Evolutionary conservation across 164 flowering plant genomes (phyloP).

Genomic region (Magnolia sinica): DNA sequence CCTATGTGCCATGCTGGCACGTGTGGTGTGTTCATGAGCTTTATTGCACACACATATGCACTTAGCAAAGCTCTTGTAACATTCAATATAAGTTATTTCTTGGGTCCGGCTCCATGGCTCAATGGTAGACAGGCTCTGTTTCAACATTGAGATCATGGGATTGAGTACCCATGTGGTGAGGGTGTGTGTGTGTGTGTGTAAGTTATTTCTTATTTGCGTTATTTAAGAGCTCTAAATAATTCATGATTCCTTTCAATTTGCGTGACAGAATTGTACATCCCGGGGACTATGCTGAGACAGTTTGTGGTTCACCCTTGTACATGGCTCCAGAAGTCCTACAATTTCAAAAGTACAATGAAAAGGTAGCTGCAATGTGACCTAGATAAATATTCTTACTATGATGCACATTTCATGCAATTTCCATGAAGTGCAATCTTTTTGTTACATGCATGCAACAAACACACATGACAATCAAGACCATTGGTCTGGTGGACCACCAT

Average conservation of each 20-base stretch:
- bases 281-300: slow-evolving; percentile 44
- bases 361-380: slow-evolving; percentile 27
- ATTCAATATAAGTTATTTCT: too few relatives aligned
- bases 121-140: too few relatives aligned
- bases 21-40: too few relatives aligned
- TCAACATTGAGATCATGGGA: too few relatives aligned
- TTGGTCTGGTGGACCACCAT: background rate
- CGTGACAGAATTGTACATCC: slow-evolving; percentile 37
- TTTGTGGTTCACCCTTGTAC: slow-evolving; percentile 64
- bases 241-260: background rate
- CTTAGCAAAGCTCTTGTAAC: too few relatives aligned
- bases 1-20: too few relatives aligned
- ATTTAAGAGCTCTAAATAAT: background rate
- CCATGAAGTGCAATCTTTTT: background rate
- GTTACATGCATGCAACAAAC: background rate
- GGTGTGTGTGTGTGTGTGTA: too few relatives aligned
- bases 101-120: too few relatives aligned
- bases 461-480: background rate
- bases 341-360: slow-evolving; percentile 58
- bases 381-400: background rate
- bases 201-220: background rate
- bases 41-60: too few relatives aligned
- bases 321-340: slow-evolving; percentile 76
- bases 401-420: background rate
- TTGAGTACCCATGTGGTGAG: too few relatives aligned